Percentiles rank a stretch among this genome's conserved stretches.
Evolutionary conservation across 192 early-diverging fungal genomes (phyloP).

Genomic region (Pilaira anomala): DNA sequence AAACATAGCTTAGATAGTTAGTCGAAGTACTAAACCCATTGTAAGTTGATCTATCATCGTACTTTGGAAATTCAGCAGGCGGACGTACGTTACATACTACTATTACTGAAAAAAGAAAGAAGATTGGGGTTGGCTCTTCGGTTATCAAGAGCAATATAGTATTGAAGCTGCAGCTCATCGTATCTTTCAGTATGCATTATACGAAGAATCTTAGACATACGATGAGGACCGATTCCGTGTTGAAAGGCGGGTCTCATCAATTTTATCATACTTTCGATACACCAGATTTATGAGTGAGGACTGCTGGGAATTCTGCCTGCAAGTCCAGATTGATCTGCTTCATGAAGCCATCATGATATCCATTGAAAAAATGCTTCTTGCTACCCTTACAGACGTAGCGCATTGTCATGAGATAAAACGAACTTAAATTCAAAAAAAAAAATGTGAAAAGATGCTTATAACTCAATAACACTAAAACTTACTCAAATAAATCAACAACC

Average conservation of each 20-base stretch:
- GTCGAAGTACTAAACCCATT: background rate
- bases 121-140: background rate
- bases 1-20: constrained; percentile 7
- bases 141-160: background rate
- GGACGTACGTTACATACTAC: no score
- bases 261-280: no score
- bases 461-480: no score
- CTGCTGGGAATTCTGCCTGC: no score
- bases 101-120: background rate
- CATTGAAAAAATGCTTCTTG: no score
- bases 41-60: background rate
- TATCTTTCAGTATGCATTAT: background rate
- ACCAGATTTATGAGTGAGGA: no score
- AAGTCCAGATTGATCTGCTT: no score
- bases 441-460: no score
- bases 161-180: background rate
- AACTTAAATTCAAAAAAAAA: no score
- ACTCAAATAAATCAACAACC: background rate
- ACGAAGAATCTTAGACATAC: background rate
- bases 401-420: no score
- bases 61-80: background rate
- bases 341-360: no score
- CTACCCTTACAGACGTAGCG: no score
- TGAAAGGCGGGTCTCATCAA: background rate
- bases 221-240: background rate